These are phyloP conservation scores for Cyclotella choctawhatcheeana DNA, from an alignment of 108 stramenopile species.

Conservation along the genomic window DNA sequence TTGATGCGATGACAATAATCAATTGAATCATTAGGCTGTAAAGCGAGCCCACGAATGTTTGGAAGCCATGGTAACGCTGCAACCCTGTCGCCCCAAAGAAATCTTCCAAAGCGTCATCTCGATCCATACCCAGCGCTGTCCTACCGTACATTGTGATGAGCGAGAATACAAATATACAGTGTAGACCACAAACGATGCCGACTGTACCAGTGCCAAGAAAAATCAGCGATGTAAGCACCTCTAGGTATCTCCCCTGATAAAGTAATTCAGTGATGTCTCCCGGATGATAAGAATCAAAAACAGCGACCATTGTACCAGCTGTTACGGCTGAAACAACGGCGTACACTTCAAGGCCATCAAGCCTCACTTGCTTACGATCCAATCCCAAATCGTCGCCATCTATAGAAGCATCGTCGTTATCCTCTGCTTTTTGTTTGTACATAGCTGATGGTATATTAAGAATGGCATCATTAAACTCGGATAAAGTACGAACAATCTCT, in stretches of 20 bases:
- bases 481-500: neutral
- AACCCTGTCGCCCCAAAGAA: neutral
- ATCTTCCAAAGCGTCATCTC: slow-evolving; percentile 8
- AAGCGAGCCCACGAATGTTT: neutral
- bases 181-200: neutral
- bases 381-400: slow-evolving; percentile 1
- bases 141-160: neutral
- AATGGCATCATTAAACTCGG: neutral
- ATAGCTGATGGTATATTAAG: neutral
- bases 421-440: too few species aligned
- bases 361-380: neutral
- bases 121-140: slow-evolving; percentile 1
- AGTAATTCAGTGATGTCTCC: neutral
- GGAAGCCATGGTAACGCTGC: slow-evolving; percentile 4
- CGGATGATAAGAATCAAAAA: slow-evolving; percentile 2
- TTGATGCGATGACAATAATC: slow-evolving; percentile 1
- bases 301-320: neutral
- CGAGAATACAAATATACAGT: slow-evolving; percentile 2
- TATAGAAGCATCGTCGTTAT: neutral
- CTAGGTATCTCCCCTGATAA: neutral
- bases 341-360: slow-evolving; percentile 5
- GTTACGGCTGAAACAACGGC: slow-evolving; percentile 1
- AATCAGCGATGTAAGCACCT: neutral
- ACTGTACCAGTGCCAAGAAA: neutral
- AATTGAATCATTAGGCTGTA: neutral